Evolutionary conservation across 2,329 filamentous ascomycete species (phyloP).

Genomic region (Coleophoma eucalyptorum): DNA sequence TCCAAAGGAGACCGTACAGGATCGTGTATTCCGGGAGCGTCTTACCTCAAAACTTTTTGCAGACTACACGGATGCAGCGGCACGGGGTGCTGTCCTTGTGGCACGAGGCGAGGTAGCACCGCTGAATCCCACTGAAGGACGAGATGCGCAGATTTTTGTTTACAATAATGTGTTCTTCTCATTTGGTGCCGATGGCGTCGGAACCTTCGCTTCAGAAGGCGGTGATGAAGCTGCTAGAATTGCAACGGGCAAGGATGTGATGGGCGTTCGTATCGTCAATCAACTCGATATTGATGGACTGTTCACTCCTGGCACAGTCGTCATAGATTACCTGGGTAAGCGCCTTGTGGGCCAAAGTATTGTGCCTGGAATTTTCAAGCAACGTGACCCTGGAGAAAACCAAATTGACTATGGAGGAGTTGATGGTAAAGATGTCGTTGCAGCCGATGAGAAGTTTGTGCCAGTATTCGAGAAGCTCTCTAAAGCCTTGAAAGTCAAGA

Average conservation of each 20-base stretch:
- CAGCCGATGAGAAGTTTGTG: conserved; percentile 82
- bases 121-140: conserved; percentile 88
- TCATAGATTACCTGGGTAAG: conserved; percentile 96
- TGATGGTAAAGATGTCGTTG: conserved; percentile 93
- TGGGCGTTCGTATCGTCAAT: conserved; percentile 91
- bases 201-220: conserved; percentile 93
- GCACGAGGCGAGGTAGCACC: conserved; percentile 89
- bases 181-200: conserved; percentile 94
- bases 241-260: conserved; percentile 93
- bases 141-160: conserved; percentile 95
- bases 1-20: conserved; percentile 89
- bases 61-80: conserved; percentile 94
- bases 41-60: conserved; percentile 94
- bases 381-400: conserved; percentile 93
- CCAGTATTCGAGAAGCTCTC: conserved; percentile 86
- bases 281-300: conserved; percentile 93
- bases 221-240: conserved; percentile 95
- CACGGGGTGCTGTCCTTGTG: conserved; percentile 86
- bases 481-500: conserved; percentile 86
- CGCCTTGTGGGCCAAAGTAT: conserved; percentile 97
- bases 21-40: conserved; percentile 92
- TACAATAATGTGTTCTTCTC: conserved; percentile 99
- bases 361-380: conserved; percentile 98
- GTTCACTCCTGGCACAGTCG: conserved; percentile 92
- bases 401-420: conserved; percentile 99